Conservation (phyloP, 139 green algal species). For the Astrephomene gubernaculifera region DNA sequence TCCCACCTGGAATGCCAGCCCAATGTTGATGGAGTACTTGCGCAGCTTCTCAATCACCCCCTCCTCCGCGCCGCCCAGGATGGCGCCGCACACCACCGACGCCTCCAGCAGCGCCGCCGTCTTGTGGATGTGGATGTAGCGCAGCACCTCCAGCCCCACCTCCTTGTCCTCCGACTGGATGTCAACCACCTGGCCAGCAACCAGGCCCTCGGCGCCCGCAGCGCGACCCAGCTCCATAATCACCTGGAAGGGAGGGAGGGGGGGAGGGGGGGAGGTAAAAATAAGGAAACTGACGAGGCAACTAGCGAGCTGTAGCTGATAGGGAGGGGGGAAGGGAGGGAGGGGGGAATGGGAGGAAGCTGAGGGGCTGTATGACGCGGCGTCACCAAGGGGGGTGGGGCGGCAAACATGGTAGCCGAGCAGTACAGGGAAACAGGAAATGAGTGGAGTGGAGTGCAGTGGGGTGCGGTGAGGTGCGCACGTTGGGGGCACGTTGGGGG, state of each 20-base stretch:
- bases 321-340: too few species aligned
- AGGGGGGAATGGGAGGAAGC: too few species aligned
- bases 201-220: constrained; percentile 91
- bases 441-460: too few species aligned
- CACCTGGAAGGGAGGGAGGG: constrained; percentile 68
- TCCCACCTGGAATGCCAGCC: constrained; percentile 97
- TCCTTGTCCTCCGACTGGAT: constrained; percentile 90
- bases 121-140: constrained; percentile 99
- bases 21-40: constrained; percentile 94
- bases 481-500: too few species aligned
- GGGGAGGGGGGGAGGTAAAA: too few species aligned
- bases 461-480: too few species aligned
- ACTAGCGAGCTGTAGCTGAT: too few species aligned
- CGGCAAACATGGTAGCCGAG: too few species aligned
- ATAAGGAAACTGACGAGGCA: too few species aligned
- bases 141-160: constrained; percentile 91
- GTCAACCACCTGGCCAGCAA: constrained; percentile 98
- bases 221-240: constrained; percentile 89
- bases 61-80: constrained; percentile 87
- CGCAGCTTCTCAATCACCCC: constrained; percentile 90
- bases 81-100: constrained; percentile 92
- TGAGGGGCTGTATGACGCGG: too few species aligned
- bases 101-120: constrained; percentile 98
- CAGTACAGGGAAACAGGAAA: too few species aligned
- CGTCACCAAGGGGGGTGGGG: too few species aligned